Conservation (phyloP, 305 asterid genomes). For the Salvia sclarea region DNA sequence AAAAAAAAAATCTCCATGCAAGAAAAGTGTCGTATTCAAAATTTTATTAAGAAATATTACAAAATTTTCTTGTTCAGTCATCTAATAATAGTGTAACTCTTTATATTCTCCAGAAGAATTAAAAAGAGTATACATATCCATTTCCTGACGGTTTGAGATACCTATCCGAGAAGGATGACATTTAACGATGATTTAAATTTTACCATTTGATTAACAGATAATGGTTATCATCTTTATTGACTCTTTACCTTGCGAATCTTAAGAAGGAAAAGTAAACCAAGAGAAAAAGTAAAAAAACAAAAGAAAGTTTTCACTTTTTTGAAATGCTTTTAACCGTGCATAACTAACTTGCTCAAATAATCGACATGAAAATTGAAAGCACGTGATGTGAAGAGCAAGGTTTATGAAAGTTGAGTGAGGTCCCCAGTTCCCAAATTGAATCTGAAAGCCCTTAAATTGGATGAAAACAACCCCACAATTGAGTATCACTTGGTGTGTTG, state of each 20-base stretch:
- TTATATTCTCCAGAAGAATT: no score
- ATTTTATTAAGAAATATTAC: no score
- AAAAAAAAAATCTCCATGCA: no score
- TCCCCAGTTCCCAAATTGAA: not conserved
- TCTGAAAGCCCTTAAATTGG: not conserved
- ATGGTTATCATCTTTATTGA: no score
- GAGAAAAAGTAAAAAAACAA: not conserved
- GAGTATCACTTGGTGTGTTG: not conserved
- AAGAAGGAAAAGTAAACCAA: not conserved
- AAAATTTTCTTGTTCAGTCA: no score
- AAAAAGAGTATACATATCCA: no score
- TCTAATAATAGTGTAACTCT: no score
- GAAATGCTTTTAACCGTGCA: not conserved
- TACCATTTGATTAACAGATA: no score
- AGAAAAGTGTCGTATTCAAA: no score
- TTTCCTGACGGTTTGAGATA: no score
- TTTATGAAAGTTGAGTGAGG: conserved; percentile 5
- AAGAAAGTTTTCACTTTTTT: not conserved
- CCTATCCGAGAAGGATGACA: no score
- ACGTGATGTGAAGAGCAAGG: not conserved
- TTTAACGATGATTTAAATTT: no score
- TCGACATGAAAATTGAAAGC: not conserved
- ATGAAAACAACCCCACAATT: not conserved
- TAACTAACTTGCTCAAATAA: not conserved
- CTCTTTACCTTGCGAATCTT: not conserved